Evolutionary conservation across 306 rosid genomes (phyloP).

Genomic region (Castanospermum australe): DNA sequence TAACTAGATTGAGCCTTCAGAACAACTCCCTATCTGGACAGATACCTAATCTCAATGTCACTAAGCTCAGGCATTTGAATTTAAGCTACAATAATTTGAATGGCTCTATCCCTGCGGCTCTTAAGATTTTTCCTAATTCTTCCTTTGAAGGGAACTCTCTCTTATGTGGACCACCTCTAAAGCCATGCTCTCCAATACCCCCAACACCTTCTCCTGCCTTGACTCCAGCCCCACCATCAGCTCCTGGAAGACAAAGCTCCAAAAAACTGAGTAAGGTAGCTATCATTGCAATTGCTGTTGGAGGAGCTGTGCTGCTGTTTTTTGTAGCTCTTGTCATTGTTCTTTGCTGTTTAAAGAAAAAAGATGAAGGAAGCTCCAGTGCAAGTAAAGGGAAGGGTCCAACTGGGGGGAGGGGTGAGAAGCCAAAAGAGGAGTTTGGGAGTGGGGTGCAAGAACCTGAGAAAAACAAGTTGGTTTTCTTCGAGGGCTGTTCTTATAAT

Average conservation of each 20-base stretch:
- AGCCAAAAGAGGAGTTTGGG: slow-evolving; percentile 83
- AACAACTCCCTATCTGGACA: slow-evolving; percentile 82
- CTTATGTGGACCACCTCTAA: slow-evolving; percentile 80
- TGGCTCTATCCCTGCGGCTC: slow-evolving; percentile 76
- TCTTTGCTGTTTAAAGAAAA: slow-evolving; percentile 68
- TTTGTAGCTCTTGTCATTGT: slow-evolving; percentile 50
- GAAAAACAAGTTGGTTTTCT: slow-evolving; percentile 79
- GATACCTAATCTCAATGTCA: slow-evolving; percentile 64
- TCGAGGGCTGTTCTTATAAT: slow-evolving; percentile 79
- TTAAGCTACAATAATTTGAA: slow-evolving; percentile 80
- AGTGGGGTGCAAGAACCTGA: slow-evolving; percentile 91
- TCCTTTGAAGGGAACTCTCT: slow-evolving; percentile 75
- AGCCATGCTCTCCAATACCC: slow-evolving; percentile 49
- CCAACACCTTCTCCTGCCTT: slow-evolving; percentile 43
- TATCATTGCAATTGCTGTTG: slow-evolving; percentile 83
- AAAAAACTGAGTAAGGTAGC: slow-evolving; percentile 60
- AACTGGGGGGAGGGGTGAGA: slow-evolving; percentile 67
- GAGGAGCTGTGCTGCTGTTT: slow-evolving; percentile 56
- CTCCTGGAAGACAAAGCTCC: slow-evolving; percentile 46
- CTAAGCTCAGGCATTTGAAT: slow-evolving; percentile 68
- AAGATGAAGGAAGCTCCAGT: slow-evolving; percentile 43
- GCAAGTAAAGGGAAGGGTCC: slow-evolving; percentile 59
- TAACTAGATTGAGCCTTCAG: slow-evolving; percentile 72
- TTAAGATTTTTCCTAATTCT: slow-evolving; percentile 58
- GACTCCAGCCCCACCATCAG: slow-evolving; percentile 34